Evolutionary conservation across 23 red algal genomes (phyloP).

Genomic region (Gracilaria gracilis): DNA sequence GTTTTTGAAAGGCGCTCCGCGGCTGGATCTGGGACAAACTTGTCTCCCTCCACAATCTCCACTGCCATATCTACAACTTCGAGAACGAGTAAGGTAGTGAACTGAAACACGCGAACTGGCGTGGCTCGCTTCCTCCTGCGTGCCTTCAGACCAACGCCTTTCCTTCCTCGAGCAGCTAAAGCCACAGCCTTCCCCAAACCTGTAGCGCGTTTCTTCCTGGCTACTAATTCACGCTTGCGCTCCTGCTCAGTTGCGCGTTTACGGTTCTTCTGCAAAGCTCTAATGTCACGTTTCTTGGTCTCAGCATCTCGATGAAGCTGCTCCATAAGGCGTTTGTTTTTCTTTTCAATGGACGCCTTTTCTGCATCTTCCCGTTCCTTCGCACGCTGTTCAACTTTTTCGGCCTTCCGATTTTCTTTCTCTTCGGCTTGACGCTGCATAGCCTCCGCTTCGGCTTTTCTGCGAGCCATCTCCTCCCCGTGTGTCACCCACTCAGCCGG

Average conservation of each 20-base stretch:
- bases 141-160: background rate
- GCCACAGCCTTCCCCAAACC: background rate
- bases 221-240: background rate
- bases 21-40: no score
- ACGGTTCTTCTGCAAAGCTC: background rate
- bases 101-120: background rate
- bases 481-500: slow-evolving; percentile 28
- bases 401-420: background rate
- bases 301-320: background rate
- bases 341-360: background rate
- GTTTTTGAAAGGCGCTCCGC: no score
- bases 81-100: background rate
- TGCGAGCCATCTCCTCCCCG: background rate
- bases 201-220: background rate
- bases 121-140: background rate
- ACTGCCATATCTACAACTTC: no score
- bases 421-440: background rate
- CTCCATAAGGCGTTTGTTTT: background rate
- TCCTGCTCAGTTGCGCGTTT: background rate
- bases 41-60: no score
- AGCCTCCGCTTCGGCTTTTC: background rate
- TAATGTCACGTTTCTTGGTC: background rate
- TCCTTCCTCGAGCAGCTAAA: background rate
- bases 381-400: background rate
- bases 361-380: background rate